Percentiles rank a stretch among this genome's conserved stretches.
phyloP scores from a whole-genome alignment of 2,329 filamentous ascomycete genomes.

The Albifimbria verrucaria region DNA sequence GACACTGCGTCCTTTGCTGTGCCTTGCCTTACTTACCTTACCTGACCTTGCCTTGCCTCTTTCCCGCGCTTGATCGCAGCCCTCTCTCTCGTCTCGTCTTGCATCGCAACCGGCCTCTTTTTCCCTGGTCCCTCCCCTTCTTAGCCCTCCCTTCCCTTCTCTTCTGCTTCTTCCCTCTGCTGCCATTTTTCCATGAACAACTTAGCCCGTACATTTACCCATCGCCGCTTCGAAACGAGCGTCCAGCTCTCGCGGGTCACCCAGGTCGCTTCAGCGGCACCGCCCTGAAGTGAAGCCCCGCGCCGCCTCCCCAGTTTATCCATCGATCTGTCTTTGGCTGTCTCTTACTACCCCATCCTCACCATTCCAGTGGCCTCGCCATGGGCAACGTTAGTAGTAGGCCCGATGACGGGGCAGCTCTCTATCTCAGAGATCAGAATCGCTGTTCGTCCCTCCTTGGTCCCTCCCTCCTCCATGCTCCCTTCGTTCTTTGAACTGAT shows the following conservation, averaged over 20 bases:
- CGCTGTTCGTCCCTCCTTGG: conserved; percentile 61
- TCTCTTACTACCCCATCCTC: conserved; percentile 4
- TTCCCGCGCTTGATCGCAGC: background rate
- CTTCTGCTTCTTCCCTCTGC: background rate
- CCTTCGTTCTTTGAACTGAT: conserved; percentile 9
- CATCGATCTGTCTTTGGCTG: background rate
- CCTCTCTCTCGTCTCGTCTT: background rate
- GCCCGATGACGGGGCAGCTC: conserved; percentile 73
- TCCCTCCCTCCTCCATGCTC: conserved; percentile 1
- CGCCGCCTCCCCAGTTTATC: background rate
- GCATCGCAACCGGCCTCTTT: background rate
- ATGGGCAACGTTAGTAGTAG: conserved; percentile 95
- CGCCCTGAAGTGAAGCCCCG: background rate
- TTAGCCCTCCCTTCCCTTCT: background rate
- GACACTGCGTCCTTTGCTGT: background rate
- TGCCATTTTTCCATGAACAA: too few species aligned
- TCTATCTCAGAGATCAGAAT: conserved; percentile 89
- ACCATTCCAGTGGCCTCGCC: conserved; percentile 30
- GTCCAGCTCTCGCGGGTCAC: background rate
- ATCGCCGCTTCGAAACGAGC: background rate
- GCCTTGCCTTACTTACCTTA: background rate
- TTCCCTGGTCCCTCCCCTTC: background rate
- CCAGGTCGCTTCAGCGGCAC: background rate
- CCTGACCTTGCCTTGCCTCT: background rate
- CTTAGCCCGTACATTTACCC: too few species aligned